Percentiles rank a stretch among this genome's conserved stretches.
phyloP scores from a whole-genome alignment of 2,329 filamentous ascomycete species.

The Neopestalotiopsis sp. region DNA sequence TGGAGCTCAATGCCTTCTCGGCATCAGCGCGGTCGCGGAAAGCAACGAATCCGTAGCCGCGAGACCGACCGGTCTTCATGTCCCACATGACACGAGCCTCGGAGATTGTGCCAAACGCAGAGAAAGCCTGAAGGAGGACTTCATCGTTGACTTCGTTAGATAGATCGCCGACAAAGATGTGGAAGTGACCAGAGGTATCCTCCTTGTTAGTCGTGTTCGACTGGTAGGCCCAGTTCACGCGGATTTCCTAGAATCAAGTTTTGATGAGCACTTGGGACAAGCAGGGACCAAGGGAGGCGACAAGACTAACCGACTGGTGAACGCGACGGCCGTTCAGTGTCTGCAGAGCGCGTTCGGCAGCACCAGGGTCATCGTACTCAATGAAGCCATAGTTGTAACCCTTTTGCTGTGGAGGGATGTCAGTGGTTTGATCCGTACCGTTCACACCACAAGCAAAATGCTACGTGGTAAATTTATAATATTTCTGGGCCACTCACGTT shows the following conservation, averaged over 20 bases:
- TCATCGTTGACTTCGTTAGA: conserved; percentile 99
- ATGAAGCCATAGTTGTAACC: conserved; percentile 99
- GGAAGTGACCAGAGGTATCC: conserved; percentile 97
- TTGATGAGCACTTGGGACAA: not conserved
- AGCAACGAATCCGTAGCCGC: conserved; percentile 96
- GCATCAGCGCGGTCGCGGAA: conserved; percentile 94
- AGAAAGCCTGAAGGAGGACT: conserved; percentile 90
- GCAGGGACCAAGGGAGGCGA: not conserved
- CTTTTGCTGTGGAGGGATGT: conserved; percentile 70
- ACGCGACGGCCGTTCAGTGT: conserved; percentile 95
- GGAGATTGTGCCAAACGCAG: conserved; percentile 92
- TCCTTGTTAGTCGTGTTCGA: conserved; percentile 94
- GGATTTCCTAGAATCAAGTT: conserved; percentile 75
- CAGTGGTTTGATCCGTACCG: not conserved
- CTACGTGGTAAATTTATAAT: not conserved
- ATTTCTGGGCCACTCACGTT: conserved; percentile 72
- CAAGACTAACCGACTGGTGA: conserved; percentile 81
- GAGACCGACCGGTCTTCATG: conserved; percentile 98
- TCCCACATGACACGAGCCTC: conserved; percentile 99
- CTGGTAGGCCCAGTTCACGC: conserved; percentile 99
- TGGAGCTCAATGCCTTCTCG: conserved; percentile 93
- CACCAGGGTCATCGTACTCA: conserved; percentile 96
- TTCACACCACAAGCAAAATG: not conserved
- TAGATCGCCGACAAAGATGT: conserved; percentile 97
- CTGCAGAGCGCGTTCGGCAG: conserved; percentile 95